phyloP scores from a whole-genome alignment of 139 green algal species.

The Closterium sp. region DNA sequence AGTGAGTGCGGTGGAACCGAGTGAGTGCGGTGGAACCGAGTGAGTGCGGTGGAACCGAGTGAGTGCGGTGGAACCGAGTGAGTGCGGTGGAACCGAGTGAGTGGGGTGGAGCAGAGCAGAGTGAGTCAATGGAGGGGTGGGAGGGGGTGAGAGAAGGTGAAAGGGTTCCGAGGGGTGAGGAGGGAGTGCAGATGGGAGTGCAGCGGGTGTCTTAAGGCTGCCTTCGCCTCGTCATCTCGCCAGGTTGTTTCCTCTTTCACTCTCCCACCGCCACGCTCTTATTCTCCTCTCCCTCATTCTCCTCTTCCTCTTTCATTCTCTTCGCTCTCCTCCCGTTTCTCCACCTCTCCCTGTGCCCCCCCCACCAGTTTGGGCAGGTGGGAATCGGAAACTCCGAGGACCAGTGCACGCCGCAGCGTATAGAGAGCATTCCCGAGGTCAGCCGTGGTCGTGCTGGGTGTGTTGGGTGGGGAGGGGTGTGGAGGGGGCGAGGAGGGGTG shows the following conservation, averaged over 20 bases:
- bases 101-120: no score
- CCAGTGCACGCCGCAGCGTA: constrained; percentile 23
- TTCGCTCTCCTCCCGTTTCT: neutral
- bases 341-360: neutral
- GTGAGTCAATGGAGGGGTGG: no score
- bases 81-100: no score
- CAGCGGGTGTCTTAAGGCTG: no score
- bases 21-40: neutral
- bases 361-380: constrained; percentile 47
- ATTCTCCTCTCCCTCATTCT: no score
- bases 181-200: no score
- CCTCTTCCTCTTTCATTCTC: neutral
- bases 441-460: constrained; percentile 57
- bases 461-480: constrained; percentile 85
- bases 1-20: neutral
- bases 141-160: no score
- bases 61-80: no score
- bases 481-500: constrained; percentile 56
- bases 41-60: neutral
- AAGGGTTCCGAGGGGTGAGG: no score
- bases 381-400: constrained; percentile 32
- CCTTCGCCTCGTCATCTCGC: no score
- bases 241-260: no score
- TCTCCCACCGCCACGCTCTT: no score
- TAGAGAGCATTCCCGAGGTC: constrained; percentile 23